Evolutionary conservation across 139 green algal species (phyloP).

Genomic region (Chlorella sp.): DNA sequence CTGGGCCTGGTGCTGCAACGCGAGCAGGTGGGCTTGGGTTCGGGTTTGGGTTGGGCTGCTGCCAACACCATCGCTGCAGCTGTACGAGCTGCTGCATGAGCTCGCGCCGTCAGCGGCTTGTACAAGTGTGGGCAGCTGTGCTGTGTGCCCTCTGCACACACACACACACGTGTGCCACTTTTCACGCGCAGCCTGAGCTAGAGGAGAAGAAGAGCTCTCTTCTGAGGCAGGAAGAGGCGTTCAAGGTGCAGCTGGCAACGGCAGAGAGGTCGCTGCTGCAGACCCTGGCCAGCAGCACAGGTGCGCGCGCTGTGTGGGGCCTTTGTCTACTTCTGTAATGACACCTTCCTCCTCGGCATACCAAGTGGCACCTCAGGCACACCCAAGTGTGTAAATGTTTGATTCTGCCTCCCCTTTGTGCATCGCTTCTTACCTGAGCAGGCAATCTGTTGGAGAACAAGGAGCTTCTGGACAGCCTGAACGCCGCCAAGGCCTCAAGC

Average conservation of each 20-base stretch:
- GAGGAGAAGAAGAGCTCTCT: slow-evolving; percentile 65
- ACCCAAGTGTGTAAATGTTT: too few species aligned
- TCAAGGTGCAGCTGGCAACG: slow-evolving; percentile 60
- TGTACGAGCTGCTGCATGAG: slow-evolving; percentile 67
- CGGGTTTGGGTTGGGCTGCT: background rate
- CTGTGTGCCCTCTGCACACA: too few species aligned
- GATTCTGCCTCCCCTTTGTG: too few species aligned
- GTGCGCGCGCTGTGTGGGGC: background rate
- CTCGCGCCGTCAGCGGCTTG: too few species aligned
- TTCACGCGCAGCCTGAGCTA: slow-evolving; percentile 75
- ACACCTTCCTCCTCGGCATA: too few species aligned
- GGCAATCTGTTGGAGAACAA: slow-evolving; percentile 58
- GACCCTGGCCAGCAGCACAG: slow-evolving; percentile 36
- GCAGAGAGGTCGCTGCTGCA: slow-evolving; percentile 63
- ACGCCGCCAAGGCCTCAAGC: slow-evolving; percentile 66
- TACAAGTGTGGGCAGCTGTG: too few species aligned
- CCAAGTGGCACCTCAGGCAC: too few species aligned
- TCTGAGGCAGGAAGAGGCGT: slow-evolving; percentile 55
- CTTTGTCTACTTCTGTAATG: too few species aligned
- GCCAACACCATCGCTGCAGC: slow-evolving; percentile 11
- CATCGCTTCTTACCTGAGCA: slow-evolving; percentile 3
- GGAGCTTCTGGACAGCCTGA: slow-evolving; percentile 63
- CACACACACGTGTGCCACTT: too few species aligned
- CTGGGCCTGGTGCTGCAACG: background rate
- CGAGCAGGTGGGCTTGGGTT: too few species aligned